Evolutionary conservation across 805 yeast genomes (phyloP), one percentile per base, ranked within the genome.

Genomic region (Jamesozyma hellenica): DNA sequence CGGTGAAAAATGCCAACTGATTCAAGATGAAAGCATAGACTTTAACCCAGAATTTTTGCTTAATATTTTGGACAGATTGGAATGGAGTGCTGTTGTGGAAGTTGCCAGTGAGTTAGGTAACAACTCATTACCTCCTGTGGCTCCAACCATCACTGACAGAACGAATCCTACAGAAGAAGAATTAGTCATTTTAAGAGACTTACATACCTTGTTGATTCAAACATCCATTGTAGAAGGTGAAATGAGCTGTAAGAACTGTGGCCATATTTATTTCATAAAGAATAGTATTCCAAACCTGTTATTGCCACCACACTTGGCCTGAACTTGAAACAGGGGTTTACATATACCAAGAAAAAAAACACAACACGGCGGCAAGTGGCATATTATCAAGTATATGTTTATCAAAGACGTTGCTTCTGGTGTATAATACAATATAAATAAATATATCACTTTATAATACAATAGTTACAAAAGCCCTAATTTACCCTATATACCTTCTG

Each of bases 211-310:
- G 44, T 70, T 90, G 40, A 62, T 92, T 30, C 96, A 90, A 58
- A 90, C 96, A 1, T 86, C 79, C 45, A 84, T 92, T 39, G 58
- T 71, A 9, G 90, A 88, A 51, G 99, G 98, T 2, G 77, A 79
- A 52, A 86, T 92, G 97, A 68, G 68, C 11, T 92, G 99, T 59
- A 68, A 72, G 17, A 80, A 80, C 63, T 92, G 99, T 59, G 79
- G 75, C 1, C 96, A 90, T 61, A 68, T 82, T 7, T 92, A 88
- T 63, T 76, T 82, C 65, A 82, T 92, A 65, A 90, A 88, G 63
- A 88, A 86, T 67, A 77, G 92, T 38, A 87, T 92, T 51, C 96
- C 99, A 28, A 90, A 90, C 68, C 82, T 92, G 63, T 65, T 92
- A 40, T 71, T 92, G 28, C 97, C 98, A 26, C 97, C 97, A 6